A percentile compares a stretch with the other conserved stretches of the same genome.
Evolutionary conservation across 495 filamentous ascomycete species (phyloP).

Genomic region (Penicillium atrosanguineum): DNA sequence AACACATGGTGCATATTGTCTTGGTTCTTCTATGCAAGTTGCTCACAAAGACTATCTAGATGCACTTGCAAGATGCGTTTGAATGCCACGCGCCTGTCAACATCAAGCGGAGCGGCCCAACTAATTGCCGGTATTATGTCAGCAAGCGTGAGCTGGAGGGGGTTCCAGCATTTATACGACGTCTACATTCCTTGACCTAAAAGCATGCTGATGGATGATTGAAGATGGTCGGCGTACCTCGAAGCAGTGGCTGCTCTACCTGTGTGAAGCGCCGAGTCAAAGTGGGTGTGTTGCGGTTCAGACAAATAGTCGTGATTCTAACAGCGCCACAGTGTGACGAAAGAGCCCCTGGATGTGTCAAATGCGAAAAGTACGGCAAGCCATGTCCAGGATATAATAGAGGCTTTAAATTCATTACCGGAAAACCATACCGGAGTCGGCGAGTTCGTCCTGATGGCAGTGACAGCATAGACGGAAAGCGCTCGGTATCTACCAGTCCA

Average conservation of each 20-base stretch:
- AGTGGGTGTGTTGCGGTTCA: constrained; percentile 8
- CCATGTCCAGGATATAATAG: constrained; percentile 37
- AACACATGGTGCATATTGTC: neutral
- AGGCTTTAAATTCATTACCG: constrained; percentile 32
- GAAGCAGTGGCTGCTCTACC: constrained; percentile 54
- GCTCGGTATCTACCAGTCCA: neutral
- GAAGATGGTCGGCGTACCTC: constrained; percentile 44
- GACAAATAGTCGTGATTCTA: constrained; percentile 1
- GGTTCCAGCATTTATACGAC: constrained; percentile 9
- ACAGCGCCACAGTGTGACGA: constrained; percentile 32
- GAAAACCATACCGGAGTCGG: constrained; percentile 30
- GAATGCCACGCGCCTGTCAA: neutral
- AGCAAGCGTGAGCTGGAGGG: neutral
- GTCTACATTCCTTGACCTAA: neutral
- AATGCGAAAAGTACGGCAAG: constrained; percentile 34
- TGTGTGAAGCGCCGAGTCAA: constrained; percentile 38
- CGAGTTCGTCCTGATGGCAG: constrained; percentile 9
- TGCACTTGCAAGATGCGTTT: neutral
- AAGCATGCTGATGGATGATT: constrained; percentile 1
- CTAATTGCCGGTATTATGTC: constrained; percentile 10
- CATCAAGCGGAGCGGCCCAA: constrained; percentile 3
- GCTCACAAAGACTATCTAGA: neutral
- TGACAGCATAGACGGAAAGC: neutral
- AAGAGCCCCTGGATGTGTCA: constrained; percentile 27
- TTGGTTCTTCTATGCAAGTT: neutral